Base-by-base conservation (phyloP, 2,329 filamentous ascomycete species). In the Trichoderma atrobrunneum region DNA sequence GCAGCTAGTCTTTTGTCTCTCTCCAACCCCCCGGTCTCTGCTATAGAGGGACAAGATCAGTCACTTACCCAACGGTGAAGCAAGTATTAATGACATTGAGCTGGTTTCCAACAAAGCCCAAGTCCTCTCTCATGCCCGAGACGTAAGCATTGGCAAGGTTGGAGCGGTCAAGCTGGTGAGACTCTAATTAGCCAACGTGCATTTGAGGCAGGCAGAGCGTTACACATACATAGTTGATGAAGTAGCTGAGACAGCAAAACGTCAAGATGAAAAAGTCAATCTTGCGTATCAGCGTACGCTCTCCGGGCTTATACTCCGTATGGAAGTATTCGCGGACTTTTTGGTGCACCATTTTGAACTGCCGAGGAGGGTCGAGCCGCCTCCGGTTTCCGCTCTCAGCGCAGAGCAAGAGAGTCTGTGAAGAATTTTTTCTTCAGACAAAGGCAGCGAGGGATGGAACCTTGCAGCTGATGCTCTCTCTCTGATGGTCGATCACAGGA, bases 241-340 rank as follows among this genome's bases (percentile, higher is more conserved):
- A 85, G 76, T 88, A 88, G 74, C 84, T 86, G 64, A 91, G 76
- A 76, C 88, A 91, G 78, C 89, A 90, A 76, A 90, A 90, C 0
- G 87, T 89, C 59, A 91, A 78, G 75, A 90, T 90, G 80, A 90
- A 90, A 76, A 90, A 90, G 77, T 90, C 89, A 62, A 90, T 87
- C 80, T 88, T 90, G 54, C 82, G 84, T 7, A 90, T 80, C 34
- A 90, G 79, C 72, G 81, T 82, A 36, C 80, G 79, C 76, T 85
- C 84, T 3, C 80, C 81, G 0, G 82, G 81, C 30, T 78, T 77
- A 57, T 82, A 80, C 16, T 80, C 75, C 26, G 72, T 75, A 64
- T 78, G 74, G n/a, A 84, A 74, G 71, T 84, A 82, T 12, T 78
- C 76, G 67, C 78, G 77, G n/a, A 81, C 30, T 43, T 36, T 74